Evolutionary conservation across 257 asterid species (phyloP).

Genomic region (Scutellaria barbata): DNA sequence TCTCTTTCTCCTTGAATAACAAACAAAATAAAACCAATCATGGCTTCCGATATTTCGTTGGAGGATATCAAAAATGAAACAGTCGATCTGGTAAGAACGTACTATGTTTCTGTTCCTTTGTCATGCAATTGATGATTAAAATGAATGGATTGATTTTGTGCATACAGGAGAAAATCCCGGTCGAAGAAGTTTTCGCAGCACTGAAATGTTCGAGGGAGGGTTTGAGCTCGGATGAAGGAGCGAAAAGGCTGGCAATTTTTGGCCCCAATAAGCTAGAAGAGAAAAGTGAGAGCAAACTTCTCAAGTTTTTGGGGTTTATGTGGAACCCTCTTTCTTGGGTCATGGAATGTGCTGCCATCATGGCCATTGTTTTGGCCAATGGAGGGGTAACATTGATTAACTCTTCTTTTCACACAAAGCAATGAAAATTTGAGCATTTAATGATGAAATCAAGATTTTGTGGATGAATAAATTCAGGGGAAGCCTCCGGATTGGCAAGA

Average conservation of each 20-base stretch:
- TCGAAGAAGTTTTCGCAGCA: conserved; percentile 51
- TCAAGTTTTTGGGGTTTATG: conserved; percentile 58
- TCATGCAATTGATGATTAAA: background rate
- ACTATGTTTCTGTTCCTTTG: background rate
- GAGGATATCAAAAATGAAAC: conserved; percentile 68
- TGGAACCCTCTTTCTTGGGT: conserved; percentile 68
- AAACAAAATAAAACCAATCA: conserved; percentile 23
- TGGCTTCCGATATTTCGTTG: conserved; percentile 53
- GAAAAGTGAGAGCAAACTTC: conserved; percentile 53
- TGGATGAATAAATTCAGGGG: conserved; percentile 46
- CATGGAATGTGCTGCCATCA: conserved; percentile 58
- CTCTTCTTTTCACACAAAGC: too few species aligned
- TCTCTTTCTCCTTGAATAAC: conserved; percentile 43
- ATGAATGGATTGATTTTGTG: background rate
- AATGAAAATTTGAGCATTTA: too few species aligned
- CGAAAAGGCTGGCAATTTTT: conserved; percentile 44
- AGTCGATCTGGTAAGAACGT: conserved; percentile 69
- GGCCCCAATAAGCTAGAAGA: conserved; percentile 59
- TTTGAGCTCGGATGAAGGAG: conserved; percentile 49
- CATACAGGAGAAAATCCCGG: conserved; percentile 48
- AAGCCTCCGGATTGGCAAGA: conserved; percentile 86
- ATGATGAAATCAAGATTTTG: too few species aligned
- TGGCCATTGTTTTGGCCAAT: conserved; percentile 66
- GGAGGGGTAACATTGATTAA: conserved; percentile 57
- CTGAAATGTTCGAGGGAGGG: conserved; percentile 56